Evolutionary conservation across 1,284 basidiomycete species (phyloP).

Genomic region (Pterulicium gracile): DNA sequence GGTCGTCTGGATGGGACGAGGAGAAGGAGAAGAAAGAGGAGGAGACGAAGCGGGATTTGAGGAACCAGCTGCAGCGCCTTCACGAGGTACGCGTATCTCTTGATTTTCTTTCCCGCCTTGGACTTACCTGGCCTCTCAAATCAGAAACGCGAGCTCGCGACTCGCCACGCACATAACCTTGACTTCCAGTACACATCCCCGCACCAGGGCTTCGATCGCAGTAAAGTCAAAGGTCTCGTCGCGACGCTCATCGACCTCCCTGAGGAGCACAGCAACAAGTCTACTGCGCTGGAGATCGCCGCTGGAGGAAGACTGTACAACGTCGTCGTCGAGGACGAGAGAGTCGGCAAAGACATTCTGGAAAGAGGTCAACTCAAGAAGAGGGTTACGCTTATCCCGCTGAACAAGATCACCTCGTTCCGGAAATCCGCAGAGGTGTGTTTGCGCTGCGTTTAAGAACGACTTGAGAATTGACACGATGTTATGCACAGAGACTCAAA

Average conservation of each 20-base stretch:
- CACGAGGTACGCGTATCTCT: conserved; percentile 60
- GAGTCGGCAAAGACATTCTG: conserved; percentile 79
- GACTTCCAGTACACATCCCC: conserved; percentile 84
- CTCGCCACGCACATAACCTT: conserved; percentile 59
- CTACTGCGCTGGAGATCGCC: conserved; percentile 89
- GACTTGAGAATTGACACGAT: not conserved
- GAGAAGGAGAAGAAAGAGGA: conserved; percentile 68
- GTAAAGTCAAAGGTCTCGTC: conserved; percentile 90
- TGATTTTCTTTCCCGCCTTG: conserved; percentile 2
- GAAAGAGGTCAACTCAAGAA: conserved; percentile 79
- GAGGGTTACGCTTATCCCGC: conserved; percentile 88
- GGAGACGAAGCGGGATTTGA: conserved; percentile 43
- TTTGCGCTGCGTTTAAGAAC: conserved; percentile 6
- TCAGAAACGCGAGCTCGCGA: conserved; percentile 66
- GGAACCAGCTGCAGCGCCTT: conserved; percentile 45
- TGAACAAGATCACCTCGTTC: conserved; percentile 82
- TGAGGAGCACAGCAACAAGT: conserved; percentile 60
- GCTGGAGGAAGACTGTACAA: conserved; percentile 92
- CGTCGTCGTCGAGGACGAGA: conserved; percentile 88
- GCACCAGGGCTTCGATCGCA: conserved; percentile 73
- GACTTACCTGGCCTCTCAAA: too few species aligned
- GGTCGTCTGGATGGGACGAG: conserved; percentile 68
- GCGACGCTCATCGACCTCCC: conserved; percentile 76
- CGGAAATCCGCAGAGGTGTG: conserved; percentile 54
- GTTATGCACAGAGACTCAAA: conserved; percentile 52